These are phyloP conservation scores for Asterionellopsis glacialis DNA, from an alignment of 108 stramenopile genomes.

Conservation along the genomic window DNA sequence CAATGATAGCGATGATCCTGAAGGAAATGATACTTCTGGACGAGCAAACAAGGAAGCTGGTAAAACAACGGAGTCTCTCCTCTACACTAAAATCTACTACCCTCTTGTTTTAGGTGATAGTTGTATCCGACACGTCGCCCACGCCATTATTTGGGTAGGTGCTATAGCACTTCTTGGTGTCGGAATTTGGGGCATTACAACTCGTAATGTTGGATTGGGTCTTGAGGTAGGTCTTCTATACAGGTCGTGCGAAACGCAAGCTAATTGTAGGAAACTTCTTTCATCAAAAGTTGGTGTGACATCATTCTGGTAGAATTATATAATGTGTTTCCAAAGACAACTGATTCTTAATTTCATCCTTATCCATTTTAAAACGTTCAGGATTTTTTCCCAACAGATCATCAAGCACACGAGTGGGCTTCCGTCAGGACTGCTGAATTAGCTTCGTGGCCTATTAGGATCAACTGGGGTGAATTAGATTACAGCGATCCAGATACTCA, in stretches of 20 bases:
- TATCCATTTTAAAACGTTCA: neutral
- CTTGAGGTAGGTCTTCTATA: constrained; percentile 13
- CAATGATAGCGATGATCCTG: too few relatives aligned
- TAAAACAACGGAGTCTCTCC: constrained; percentile 3
- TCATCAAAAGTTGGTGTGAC: too few relatives aligned
- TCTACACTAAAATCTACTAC: constrained; percentile 33
- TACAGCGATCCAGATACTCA: constrained; percentile 32
- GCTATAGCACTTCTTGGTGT: constrained; percentile 26
- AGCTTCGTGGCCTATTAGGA: constrained; percentile 32
- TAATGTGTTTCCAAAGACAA: neutral
- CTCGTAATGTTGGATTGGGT: constrained; percentile 32
- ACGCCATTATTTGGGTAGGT: constrained; percentile 15
- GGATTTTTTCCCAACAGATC: constrained; percentile 37
- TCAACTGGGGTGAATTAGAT: constrained; percentile 38
- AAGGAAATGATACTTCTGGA: too few relatives aligned
- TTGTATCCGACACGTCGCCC: neutral
- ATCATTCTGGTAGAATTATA: too few relatives aligned
- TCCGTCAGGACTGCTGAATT: constrained; percentile 22
- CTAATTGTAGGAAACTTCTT: neutral
- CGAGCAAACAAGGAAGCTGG: neutral
- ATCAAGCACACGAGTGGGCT: constrained; percentile 34
- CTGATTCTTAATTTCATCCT: neutral
- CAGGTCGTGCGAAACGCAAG: too few relatives aligned
- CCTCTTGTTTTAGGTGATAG: constrained; percentile 17
- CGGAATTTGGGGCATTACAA: constrained; percentile 24